Evolutionary conservation across 345 rosid genomes (phyloP), one percentile per base, ranked within the genome.

Genomic region (Citropsis articulata): DNA sequence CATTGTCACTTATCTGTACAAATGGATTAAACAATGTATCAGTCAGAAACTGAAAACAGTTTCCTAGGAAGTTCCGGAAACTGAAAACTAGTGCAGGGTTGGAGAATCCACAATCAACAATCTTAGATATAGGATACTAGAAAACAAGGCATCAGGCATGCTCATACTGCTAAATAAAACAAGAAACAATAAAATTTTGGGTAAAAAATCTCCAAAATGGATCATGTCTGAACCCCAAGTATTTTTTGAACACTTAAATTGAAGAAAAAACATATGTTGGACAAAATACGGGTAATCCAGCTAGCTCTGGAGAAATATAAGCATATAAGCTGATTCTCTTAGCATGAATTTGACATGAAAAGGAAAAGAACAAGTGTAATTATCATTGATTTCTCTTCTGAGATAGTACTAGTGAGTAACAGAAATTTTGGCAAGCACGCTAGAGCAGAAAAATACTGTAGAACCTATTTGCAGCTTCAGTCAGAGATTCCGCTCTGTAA

Each of bases 1-100:
- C 99, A 4, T 82, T 80, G 60, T 97, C 98, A 68, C 81, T 85
- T 78, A 97, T 89, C 98, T 95, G 93, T 81, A 73, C 81, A 79
- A 70, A 69, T 53, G 30, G 76, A 35, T 28, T 13, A 66, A 33
- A 16, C 16, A 63, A 27, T 45, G 45, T 48, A 70, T 78, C 63
- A 68, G 57, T 48, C 77, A 36, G 48, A 42, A 42, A 42, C 48
- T 12, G 16, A 69, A 70, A 56, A 77, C 36, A 68, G 5, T 42
- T 56, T 35, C 65, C 67, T 38, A 35, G 12, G 42, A 72, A 8
- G 31, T 73, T 27, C 38, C 10, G n/a, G 30, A 57, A 69, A 50
- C 4, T 42, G 65, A 65, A 16, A 71, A 38, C 38, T 62, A 50
- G 25, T 10, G 38, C 24, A 53, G 57, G 33, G 21, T 35, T 8